These are phyloP conservation scores for Beauveria pseudobassiana DNA, from an alignment of 2,329 filamentous ascomycete genomes.

Conservation along the genomic window DNA sequence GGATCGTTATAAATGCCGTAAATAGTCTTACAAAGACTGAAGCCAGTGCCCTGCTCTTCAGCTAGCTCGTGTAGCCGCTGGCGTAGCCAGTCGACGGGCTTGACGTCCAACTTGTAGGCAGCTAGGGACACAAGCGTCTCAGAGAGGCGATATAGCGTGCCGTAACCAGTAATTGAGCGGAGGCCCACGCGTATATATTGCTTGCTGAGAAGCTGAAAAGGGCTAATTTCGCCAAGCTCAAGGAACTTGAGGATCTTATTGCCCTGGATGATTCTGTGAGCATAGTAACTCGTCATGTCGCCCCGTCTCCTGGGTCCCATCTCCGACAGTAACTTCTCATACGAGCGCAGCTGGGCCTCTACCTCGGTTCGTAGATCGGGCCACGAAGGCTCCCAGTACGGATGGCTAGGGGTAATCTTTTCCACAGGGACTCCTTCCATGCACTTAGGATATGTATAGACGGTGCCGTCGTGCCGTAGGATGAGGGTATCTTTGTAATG, in stretches of 20 bases:
- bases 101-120: slow-evolving; percentile 45
- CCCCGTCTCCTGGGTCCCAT: slow-evolving; percentile 24
- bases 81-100: slow-evolving; percentile 48
- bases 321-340: slow-evolving; percentile 35
- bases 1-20: slow-evolving; percentile 50
- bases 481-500: slow-evolving; percentile 40
- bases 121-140: slow-evolving; percentile 46
- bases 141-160: slow-evolving; percentile 48
- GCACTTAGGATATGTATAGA: slow-evolving; percentile 40
- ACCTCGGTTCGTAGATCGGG: slow-evolving; percentile 36
- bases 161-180: slow-evolving; percentile 40
- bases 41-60: slow-evolving; percentile 34
- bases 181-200: slow-evolving; percentile 36
- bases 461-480: slow-evolving; percentile 40
- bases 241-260: slow-evolving; percentile 45
- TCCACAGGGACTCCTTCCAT: slow-evolving; percentile 4
- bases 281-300: slow-evolving; percentile 41
- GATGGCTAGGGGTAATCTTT: slow-evolving; percentile 22
- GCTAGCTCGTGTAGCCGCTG: slow-evolving; percentile 48
- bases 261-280: slow-evolving; percentile 49
- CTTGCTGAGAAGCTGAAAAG: slow-evolving; percentile 49
- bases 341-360: slow-evolving; percentile 36
- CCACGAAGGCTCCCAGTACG: slow-evolving; percentile 52
- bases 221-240: slow-evolving; percentile 42
- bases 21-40: slow-evolving; percentile 43